These are phyloP conservation scores for Oenanthe sinensis DNA, from an alignment of 129 eudicot species.

Conservation along the genomic window DNA sequence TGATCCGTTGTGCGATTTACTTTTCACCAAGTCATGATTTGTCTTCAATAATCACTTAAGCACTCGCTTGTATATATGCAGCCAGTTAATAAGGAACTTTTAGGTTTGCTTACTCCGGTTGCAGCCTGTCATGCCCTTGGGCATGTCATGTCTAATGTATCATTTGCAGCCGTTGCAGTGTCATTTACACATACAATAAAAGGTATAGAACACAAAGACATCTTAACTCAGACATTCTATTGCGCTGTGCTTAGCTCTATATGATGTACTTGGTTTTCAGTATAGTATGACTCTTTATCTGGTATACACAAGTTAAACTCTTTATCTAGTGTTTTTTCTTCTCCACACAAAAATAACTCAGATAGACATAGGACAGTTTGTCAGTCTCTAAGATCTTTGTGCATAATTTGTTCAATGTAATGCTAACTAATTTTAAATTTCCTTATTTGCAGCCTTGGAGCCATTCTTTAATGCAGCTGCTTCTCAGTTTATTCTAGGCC, in stretches of 20 bases:
- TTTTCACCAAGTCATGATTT: not conserved
- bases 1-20: not conserved
- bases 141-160: conserved; percentile 61
- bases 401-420: not conserved
- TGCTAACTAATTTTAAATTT: not conserved
- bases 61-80: conserved; percentile 13
- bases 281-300: not conserved
- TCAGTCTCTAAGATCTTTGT: not conserved
- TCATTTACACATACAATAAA: conserved; percentile 60
- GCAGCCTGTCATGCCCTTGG: conserved; percentile 63
- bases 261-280: not conserved
- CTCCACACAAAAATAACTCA: not conserved
- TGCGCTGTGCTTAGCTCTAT: not conserved
- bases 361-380: not conserved
- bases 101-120: conserved; percentile 47
- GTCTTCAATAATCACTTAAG: conserved; percentile 3
- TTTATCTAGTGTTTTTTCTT: not conserved
- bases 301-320: no score
- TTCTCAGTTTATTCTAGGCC: conserved; percentile 60
- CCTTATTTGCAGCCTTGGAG: conserved; percentile 42
- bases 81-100: conserved; percentile 43
- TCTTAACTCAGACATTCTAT: not conserved
- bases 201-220: conserved; percentile 18
- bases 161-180: conserved; percentile 66
- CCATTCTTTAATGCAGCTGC: conserved; percentile 67